phyloP scores from a whole-genome alignment of 805 yeast species.

The Pichia occidentalis region DNA sequence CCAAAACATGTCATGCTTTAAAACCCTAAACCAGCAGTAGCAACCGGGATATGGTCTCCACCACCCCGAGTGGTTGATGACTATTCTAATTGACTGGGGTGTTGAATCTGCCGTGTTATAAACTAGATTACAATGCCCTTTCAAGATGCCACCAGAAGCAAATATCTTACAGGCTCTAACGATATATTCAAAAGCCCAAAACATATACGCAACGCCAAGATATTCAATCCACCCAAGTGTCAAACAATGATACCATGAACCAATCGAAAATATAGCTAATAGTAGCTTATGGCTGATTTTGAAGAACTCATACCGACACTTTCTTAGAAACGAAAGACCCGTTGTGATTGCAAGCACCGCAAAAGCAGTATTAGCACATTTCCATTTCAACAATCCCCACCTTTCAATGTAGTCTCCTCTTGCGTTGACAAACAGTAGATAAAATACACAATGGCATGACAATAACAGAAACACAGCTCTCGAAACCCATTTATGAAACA shows the following conservation, averaged over 20 bases:
- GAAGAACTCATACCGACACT: conserved; percentile 39
- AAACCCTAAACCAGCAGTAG: conserved; percentile 50
- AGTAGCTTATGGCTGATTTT: conserved; percentile 38
- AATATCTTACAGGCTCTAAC: conserved; percentile 49
- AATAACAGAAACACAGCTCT: conserved; percentile 34
- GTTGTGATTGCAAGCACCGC: conserved; percentile 25
- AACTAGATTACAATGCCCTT: conserved; percentile 38
- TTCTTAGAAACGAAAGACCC: conserved; percentile 30
- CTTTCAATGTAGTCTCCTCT: conserved; percentile 32
- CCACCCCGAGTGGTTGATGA: conserved; percentile 43
- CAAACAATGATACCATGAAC: conserved; percentile 42
- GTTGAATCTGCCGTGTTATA: conserved; percentile 10
- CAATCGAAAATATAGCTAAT: conserved; percentile 36
- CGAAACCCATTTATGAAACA: conserved; percentile 37
- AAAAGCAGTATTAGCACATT: conserved; percentile 37
- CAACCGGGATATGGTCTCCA: conserved; percentile 59
- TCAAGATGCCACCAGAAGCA: conserved; percentile 52
- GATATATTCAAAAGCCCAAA: conserved; percentile 68
- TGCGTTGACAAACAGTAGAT: conserved; percentile 31
- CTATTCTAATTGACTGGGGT: conserved; percentile 41
- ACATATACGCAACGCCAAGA: conserved; percentile 46
- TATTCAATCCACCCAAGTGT: conserved; percentile 46
- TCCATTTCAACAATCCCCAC: conserved; percentile 37
- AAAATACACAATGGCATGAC: conserved; percentile 34
- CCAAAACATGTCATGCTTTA: conserved; percentile 43